Evolutionary conservation across 2,329 filamentous ascomycete species (phyloP), one percentile per base, ranked within the genome.

Genomic region (Elsinoe australis): DNA sequence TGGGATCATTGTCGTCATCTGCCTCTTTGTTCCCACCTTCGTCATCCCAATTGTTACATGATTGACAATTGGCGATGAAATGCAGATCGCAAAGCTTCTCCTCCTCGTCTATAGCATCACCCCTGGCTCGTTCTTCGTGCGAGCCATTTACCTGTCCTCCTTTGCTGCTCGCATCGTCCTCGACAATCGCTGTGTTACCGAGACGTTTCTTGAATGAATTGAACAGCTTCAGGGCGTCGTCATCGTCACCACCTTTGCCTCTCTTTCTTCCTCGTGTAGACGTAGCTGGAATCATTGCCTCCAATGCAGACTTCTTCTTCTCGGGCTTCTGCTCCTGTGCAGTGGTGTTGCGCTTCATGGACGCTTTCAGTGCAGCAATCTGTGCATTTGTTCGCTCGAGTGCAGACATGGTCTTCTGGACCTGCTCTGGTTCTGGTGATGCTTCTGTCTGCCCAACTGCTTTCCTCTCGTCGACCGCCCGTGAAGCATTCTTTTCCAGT

Each of bases 21-120:
- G 79, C 79, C 51, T 79, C 76, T 55, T 73, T 75, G 3, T 82
- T 78, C 2, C 71, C 71, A 9, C 72, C 71, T 19, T 79, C 82
- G 54, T 85, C 80, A 15, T 94, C 85, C 87, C 89, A 95, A 0
- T 83, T 78, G 51, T 79, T 80, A 64, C 92, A 96, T 35, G 87
- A 95, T 62, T 95, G 87, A 64, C 92, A 98, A 58, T 94, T 86
- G 41, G 85, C 85, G 54, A 98, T 94, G 65, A 96, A 98, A 64
- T 98, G 92, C 28, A 98, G 69, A 63, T 96, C 92, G 61, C 92
- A 98, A 3, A 94, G 73, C 42, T 75, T 75, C 2, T 80, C 82
- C 62, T 94, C 87, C 31, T 84, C 79, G 2, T 82, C 82, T 14
- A 75, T 73, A 52, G 61, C 64, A 24, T 48, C 35, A 15, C 24